Evolutionary conservation across 176 grass and related monocot species (phyloP).

Genomic region (Oryza rufipogon): DNA sequence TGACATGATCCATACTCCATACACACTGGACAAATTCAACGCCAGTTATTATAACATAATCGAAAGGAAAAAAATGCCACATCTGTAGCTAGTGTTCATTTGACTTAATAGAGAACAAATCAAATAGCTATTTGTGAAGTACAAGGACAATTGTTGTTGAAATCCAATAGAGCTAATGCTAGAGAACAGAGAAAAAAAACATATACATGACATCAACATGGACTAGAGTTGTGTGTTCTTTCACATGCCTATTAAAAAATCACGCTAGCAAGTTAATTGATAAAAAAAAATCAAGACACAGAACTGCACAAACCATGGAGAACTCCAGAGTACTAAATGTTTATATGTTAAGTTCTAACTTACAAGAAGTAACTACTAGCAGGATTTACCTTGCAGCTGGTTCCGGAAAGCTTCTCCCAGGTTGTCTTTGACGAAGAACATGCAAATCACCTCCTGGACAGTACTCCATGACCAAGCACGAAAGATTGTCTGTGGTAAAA

Average conservation of each 20-base stretch:
- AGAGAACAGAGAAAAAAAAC: background rate
- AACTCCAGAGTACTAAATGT: background rate
- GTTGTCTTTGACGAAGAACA: slow-evolving; percentile 93
- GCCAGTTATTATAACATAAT: background rate
- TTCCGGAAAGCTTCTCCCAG: slow-evolving; percentile 75
- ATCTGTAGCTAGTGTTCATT: background rate
- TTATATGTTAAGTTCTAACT: background rate
- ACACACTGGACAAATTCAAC: background rate
- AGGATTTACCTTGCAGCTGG: slow-evolving; percentile 75
- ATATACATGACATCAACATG: background rate
- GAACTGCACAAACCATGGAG: slow-evolving; percentile 24
- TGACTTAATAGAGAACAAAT: slow-evolving; percentile 2
- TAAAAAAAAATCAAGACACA: slow-evolving; percentile 9
- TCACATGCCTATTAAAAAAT: slow-evolving; percentile 1
- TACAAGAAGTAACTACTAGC: background rate
- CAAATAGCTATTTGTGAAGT: slow-evolving; percentile 23
- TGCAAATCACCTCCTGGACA: slow-evolving; percentile 96
- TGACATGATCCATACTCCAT: background rate
- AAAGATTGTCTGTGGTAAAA: slow-evolving; percentile 96
- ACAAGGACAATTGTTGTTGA: slow-evolving; percentile 13
- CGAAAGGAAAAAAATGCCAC: background rate
- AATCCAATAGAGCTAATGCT: background rate
- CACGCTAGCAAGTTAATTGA: background rate
- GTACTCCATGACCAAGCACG: slow-evolving; percentile 97
- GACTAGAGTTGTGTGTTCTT: background rate